Conservation (phyloP, 352 stramenopile genomes). For the Aphanomyces invadans region DNA sequence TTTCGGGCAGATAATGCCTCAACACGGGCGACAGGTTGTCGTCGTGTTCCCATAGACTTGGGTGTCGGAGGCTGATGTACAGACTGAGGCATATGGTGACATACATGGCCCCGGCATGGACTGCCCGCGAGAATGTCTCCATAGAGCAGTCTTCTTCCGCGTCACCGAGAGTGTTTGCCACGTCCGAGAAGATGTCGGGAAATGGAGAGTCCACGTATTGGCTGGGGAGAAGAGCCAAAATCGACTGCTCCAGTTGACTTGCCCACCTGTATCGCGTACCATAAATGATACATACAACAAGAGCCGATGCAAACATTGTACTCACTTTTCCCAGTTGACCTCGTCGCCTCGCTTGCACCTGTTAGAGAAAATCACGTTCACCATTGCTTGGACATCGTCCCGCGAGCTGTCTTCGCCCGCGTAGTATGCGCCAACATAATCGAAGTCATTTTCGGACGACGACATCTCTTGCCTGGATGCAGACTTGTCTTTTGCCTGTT, state of each 20-base stretch:
- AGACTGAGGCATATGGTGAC: slow-evolving; percentile 5
- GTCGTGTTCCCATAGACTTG: slow-evolving; percentile 15
- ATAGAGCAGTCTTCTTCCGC: slow-evolving; percentile 12
- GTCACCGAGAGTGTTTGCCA: slow-evolving; percentile 3
- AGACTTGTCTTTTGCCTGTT: not conserved
- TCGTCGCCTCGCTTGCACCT: not conserved
- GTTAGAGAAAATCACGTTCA: not conserved
- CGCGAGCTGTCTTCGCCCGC: not conserved
- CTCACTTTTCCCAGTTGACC: slow-evolving; percentile 20
- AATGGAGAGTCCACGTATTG: slow-evolving; percentile 13
- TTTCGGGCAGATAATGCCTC: slow-evolving; percentile 8
- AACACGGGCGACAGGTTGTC: slow-evolving; percentile 13
- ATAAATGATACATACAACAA: not conserved
- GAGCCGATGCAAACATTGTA: not conserved
- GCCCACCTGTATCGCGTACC: not conserved
- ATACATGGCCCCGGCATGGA: not conserved
- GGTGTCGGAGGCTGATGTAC: slow-evolving; percentile 13
- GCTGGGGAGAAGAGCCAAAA: slow-evolving; percentile 10
- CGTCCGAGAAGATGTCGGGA: not conserved
- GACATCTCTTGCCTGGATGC: not conserved
- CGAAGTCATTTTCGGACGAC: not conserved
- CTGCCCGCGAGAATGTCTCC: not conserved
- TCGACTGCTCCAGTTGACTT: slow-evolving; percentile 1
- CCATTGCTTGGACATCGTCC: not conserved
- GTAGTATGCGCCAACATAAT: not conserved